These are phyloP conservation scores for Paramecium primaurelia DNA, from an alignment of 73 alveolate species.

Conservation along the genomic window DNA sequence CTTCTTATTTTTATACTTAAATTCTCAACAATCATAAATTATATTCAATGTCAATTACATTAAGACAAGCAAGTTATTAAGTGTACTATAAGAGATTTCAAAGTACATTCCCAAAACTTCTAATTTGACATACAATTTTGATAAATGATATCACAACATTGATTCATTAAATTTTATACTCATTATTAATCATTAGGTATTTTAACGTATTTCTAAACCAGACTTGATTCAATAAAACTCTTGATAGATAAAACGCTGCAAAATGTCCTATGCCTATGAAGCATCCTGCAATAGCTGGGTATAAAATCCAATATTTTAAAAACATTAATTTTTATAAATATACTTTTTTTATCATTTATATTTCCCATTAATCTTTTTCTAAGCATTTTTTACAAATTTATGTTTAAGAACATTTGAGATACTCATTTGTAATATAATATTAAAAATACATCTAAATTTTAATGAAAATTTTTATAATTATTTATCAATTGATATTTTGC, in stretches of 20 bases:
- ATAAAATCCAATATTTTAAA: slow-evolving; percentile 1
- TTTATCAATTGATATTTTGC: background rate
- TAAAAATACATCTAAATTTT: background rate
- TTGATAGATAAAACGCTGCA: background rate
- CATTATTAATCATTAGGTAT: background rate
- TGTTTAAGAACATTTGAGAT: background rate
- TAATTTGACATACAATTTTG: background rate
- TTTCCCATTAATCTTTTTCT: background rate
- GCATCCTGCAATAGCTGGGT: slow-evolving; percentile 20
- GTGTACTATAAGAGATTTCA: slow-evolving; percentile 10
- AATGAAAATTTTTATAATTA: background rate
- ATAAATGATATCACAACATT: background rate
- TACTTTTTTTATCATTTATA: background rate
- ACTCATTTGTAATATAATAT: background rate
- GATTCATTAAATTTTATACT: background rate
- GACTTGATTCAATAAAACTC: background rate
- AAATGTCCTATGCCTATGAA: slow-evolving; percentile 31
- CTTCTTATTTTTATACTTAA: slow-evolving; percentile 17
- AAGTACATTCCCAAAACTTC: slow-evolving; percentile 29
- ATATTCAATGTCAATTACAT: slow-evolving; percentile 37
- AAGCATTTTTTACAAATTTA: background rate
- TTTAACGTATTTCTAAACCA: background rate
- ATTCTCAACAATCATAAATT: slow-evolving; percentile 40
- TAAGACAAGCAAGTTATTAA: background rate
- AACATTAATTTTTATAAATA: background rate